Evolutionary conservation across 768 basidiomycete genomes (phyloP).

Genomic region (Pisolithus sp.): DNA sequence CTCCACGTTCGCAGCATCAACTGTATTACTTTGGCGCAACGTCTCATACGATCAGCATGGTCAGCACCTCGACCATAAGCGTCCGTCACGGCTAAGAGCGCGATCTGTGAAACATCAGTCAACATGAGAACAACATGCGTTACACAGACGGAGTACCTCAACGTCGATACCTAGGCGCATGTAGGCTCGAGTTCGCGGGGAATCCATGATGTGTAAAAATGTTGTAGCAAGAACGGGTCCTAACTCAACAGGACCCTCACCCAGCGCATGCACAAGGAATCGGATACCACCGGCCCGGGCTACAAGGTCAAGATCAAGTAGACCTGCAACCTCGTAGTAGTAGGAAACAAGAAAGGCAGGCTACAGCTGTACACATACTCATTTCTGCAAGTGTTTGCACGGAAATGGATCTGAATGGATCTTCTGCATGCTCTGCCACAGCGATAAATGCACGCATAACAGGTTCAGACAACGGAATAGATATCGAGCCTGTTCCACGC

Average conservation of each 20-base stretch:
- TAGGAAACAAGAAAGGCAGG: slow-evolving; percentile 6
- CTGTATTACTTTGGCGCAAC: slow-evolving; percentile 70
- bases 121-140: neutral
- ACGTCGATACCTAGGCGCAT: slow-evolving; percentile 79
- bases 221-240: slow-evolving; percentile 71
- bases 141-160: slow-evolving; percentile 51
- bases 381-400: slow-evolving; percentile 89
- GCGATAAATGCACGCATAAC: slow-evolving; percentile 88
- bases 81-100: slow-evolving; percentile 85
- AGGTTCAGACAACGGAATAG: slow-evolving; percentile 61
- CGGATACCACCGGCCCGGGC: slow-evolving; percentile 78
- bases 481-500: slow-evolving; percentile 34
- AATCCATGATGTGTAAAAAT: slow-evolving; percentile 80
- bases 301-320: slow-evolving; percentile 83
- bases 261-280: slow-evolving; percentile 76
- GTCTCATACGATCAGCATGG: slow-evolving; percentile 73
- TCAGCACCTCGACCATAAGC: slow-evolving; percentile 80
- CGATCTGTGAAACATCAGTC: slow-evolving; percentile 46
- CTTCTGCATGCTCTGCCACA: slow-evolving; percentile 88
- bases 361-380: slow-evolving; percentile 40
- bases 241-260: slow-evolving; percentile 85
- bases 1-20: slow-evolving; percentile 90
- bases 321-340: slow-evolving; percentile 41
- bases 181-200: slow-evolving; percentile 73
- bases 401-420: slow-evolving; percentile 76